A percentile compares a stretch with the other conserved stretches of the same genome.
Conservation (phyloP, 257 asterid species). For the Eucommia ulmoides region DNA sequence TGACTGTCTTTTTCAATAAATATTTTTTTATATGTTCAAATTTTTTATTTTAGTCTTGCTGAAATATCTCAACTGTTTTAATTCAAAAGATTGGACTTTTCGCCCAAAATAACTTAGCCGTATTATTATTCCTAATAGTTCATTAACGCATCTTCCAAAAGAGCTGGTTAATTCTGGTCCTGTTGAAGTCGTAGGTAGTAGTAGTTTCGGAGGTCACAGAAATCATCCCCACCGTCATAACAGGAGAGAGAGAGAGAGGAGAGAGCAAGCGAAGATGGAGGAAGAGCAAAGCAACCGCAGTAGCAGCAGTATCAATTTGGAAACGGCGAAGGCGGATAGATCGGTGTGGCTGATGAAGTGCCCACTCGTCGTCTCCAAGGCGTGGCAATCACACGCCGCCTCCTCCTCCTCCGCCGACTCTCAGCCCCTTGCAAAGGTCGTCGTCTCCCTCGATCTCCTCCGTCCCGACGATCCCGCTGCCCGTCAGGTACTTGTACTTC, state of each 20-base stretch:
- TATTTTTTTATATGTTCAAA: too few relatives aligned
- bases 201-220: too few relatives aligned
- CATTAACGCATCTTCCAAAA: too few relatives aligned
- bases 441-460: slow-evolving; percentile 2
- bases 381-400: slow-evolving; percentile 64
- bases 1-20: too few relatives aligned
- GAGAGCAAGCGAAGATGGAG: slow-evolving; percentile 28
- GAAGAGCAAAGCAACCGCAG: slow-evolving; percentile 31
- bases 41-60: too few relatives aligned
- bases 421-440: background rate
- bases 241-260: background rate
- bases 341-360: slow-evolving; percentile 91
- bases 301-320: slow-evolving; percentile 19
- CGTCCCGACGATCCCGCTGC: background rate
- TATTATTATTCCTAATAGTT: too few relatives aligned
- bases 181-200: too few relatives aligned
- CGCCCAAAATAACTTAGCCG: too few relatives aligned
- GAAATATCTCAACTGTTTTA: too few relatives aligned
- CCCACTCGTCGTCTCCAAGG: slow-evolving; percentile 70
- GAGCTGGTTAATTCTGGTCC: too few relatives aligned
- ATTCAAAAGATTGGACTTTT: too few relatives aligned
- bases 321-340: slow-evolving; percentile 47
- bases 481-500: background rate
- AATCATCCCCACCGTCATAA: background rate
- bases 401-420: slow-evolving; percentile 7